Evolutionary conservation across 1,284 basidiomycete genomes (phyloP), one percentile per base, ranked within the genome.

Genomic region (Rhodotorula sp.): DNA sequence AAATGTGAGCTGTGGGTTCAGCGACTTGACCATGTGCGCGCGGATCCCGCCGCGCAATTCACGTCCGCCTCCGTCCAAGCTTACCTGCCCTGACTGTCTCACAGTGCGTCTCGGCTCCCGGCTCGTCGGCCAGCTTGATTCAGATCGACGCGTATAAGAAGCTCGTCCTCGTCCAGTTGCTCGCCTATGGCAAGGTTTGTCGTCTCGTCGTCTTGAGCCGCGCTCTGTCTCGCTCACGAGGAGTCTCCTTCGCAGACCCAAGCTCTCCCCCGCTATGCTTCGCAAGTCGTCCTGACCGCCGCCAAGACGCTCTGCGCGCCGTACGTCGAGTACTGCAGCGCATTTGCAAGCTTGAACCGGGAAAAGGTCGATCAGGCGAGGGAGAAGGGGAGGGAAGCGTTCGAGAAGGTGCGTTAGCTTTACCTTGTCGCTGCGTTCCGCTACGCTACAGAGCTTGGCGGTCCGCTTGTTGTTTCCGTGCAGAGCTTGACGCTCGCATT

Each of bases 131-230:
- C 0, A 85, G 86, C 2, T 86, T 88, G 5, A 83, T 94, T 10
- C 92, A 94, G 78, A 79, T 92, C 74, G 91, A 93, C 76, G 91
- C 91, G 0, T 83, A 89, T 77, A 94, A 94, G 83, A 92, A 92
- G 80, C 81, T 91, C 51, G 80, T 86, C 13, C 82, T 93, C 9
- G 84, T 91, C 11, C 90, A 92, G 76, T 80, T 93, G 34, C 88
- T 93, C 60, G 81, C 84, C 22, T 83, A 86, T 68, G 91, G 90
- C 48, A 86, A 87, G 82, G 88, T 88, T 44, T 44, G 82, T 46
- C 67, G 6, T 2, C 1, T 63, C 11, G 30, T 72, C 66, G 54
- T 27, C 17, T 24, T 2, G 22, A 0, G 20, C 10, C n/a, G 17
- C 20, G 6, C 24, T 36, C 36, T 39, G 39, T 22, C 57, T 34